Evolutionary conservation across 129 eudicot genomes (phyloP), one percentile per base, ranked within the genome.

Genomic region (Erigeron canadensis): DNA sequence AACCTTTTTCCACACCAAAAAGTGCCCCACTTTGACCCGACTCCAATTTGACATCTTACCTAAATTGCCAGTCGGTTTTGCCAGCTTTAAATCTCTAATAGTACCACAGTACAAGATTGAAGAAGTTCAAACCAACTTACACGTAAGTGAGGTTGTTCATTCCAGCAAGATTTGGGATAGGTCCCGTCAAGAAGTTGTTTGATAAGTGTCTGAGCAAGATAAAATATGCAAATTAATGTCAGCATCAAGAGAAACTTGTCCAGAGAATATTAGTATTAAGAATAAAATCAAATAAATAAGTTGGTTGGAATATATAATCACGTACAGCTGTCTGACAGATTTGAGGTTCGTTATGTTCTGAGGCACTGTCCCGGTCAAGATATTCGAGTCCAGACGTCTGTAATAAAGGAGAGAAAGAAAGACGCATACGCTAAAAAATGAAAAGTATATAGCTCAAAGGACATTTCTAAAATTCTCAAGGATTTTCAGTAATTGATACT

Each of bases 311-410:
- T 40, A 34, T 57, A 28, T 47, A 44, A 48, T 41, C 63, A 71
- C 98, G 80, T 82, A 94, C 98, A 94, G 75, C 73, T 87, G 95
- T 22, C 23, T 79, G 64, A 87, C 60, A 53, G 40, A 76, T 61
- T 70, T 66, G 67, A 90, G 93, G 63, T 81, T 84, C 47, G 56
- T 85, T 67, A 89, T 77, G 65, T 63, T 89, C 47, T 68, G 61
- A 73, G 96, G 92, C 77, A 89, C 82, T 63, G 81, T 15, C 74
- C 96, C 96, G 3, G 8, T 78, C 5, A 93, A 68, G 40, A 70
- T 75, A 82, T 93, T 93, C 70, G 83, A 59, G 66, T 93, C 96
- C 68, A 93, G 78, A 23, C 96, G 96, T 76, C 98, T 93, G 85
- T 11, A 44, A 70, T 11, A 74, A 18, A 11, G 54, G 37, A 13